Base-by-base conservation (phyloP, 768 basidiomycete species). In the Xanthoconium purpureum region DNA sequence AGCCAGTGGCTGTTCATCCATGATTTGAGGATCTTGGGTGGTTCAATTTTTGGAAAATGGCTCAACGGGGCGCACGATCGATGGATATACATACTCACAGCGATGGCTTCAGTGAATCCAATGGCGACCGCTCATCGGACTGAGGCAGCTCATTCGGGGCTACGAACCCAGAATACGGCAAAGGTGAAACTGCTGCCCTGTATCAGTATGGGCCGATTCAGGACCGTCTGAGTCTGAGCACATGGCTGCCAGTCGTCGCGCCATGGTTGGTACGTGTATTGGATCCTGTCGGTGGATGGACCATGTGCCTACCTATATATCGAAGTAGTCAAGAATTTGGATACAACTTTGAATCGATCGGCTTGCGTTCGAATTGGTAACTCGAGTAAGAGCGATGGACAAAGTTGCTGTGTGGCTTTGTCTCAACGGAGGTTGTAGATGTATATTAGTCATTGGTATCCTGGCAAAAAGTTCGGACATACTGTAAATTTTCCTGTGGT, bases 91-190 rank as follows among this genome's bases (percentile, higher is more conserved):
- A 24, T 32, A 52, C 59, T 62, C 38, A 64, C 63, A 32, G 33
- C 1, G 39, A 17, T 24, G 52, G 17, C 15, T 14, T 36, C 2
- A 8, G 18, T 30, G 37, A 20, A 45, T 38, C n/a, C 39, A 24
- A 9, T 20, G 37, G 5, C 12, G 35, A 36, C 28, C 10, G 14
- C 28, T 47, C 15, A n/a, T 18, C 40, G 11, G 6, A 10, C 10
- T 18, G 55, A 32, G 56, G 18, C 5, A 5, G 14, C 10, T 5
- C 46, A 35, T 33, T 20, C 3, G 52, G 32, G 13, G 20, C 11
- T 11, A 3, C 2, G 43, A 17, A 53, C 14, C 44, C 56, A 28
- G 52, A 14, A 49, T 62, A 63, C 5, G 61, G 48, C 13, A 59
- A 55, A 5, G 61, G 60, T 3, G 10, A 18, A 42, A 37, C 55